Base-by-base conservation (phyloP, 352 stramenopile species). In the Globisporangium cystogenes region DNA sequence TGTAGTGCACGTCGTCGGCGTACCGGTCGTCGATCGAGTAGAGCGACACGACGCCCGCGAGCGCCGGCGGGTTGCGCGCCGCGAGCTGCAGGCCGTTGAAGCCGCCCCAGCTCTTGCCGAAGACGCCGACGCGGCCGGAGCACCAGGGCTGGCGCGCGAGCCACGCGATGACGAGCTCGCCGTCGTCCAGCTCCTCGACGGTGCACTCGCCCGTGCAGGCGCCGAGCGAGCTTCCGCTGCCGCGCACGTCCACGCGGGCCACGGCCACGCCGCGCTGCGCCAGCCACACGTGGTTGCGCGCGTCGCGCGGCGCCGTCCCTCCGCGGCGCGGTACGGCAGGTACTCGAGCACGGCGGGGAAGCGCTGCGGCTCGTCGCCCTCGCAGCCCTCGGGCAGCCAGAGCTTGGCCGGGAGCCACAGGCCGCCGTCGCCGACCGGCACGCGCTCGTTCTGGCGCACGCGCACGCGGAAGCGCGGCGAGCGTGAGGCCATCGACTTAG, bases 21-120 rank as follows among this genome's bases (percentile, higher is more conserved):
- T 77, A 78, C 8, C 71, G 68, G 59, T 81, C 71, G 55, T 81
- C 71, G 45, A 76, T 81, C 20, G 68, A 81, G 59, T 81, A 78
- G 37, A 81, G 66, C 44, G 70, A 81, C 10, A 77, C 60, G 37
- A 81, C 65, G 0, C 70, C 68, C 15, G 62, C 64, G 48, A 78
- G 68, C 44, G 68, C 68, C 7, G 68, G 60, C 1, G 68, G 68
- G 1, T 50, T 51, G 54, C 75, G 65, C n/a, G 63, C 63, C 1
- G 68, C 71, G 55, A 81, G 54, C 56, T 81, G 71, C 27, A 81
- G 52, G 0, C 71, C 71, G 29, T 81, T 81, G 50, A 81, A 78
- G 16, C 71, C 71, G 33, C 71, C 71, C 71, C 71, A 81, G 43
- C 71, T 81, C 49, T 81, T 81, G 48, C 71, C 71, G 41, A 81